phyloP scores from a whole-genome alignment of 768 basidiomycete genomes.

The Suillus ampliporus region DNA sequence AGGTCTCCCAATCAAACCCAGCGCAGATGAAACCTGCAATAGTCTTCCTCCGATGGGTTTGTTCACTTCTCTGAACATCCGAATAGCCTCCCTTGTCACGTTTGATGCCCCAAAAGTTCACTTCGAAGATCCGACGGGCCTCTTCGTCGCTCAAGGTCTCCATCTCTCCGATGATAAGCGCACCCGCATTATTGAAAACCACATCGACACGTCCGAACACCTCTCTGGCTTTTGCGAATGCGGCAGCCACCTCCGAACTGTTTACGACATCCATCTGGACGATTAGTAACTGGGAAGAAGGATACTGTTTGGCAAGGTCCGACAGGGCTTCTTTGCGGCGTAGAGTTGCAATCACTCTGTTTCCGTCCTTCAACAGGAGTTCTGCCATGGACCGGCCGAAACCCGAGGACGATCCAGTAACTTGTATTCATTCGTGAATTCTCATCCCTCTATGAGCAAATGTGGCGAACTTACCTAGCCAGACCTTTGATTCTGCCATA shows the following conservation, averaged over 20 bases:
- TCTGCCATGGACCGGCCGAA: conserved; percentile 39
- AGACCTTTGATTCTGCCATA: conserved; percentile 10
- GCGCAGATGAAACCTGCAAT: conserved; percentile 38
- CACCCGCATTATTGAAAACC: conserved; percentile 27
- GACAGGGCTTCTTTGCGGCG: conserved; percentile 35
- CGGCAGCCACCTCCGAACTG: conserved; percentile 27
- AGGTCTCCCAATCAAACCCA: conserved; percentile 21
- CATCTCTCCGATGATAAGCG: conserved; percentile 34
- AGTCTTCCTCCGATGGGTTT: conserved; percentile 41
- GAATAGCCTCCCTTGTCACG: conserved; percentile 38
- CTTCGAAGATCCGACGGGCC: conserved; percentile 40
- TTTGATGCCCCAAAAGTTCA: conserved; percentile 15
- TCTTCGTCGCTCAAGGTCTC: conserved; percentile 39
- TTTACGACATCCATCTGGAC: conserved; percentile 41
- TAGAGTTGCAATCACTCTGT: conserved; percentile 45
- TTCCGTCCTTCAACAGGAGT: conserved; percentile 34
- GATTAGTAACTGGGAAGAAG: conserved; percentile 23
- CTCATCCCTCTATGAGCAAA: background rate
- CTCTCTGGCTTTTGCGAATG: conserved; percentile 33
- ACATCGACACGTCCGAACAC: background rate
- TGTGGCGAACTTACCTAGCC: conserved; percentile 10
- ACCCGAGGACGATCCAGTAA: conserved; percentile 42
- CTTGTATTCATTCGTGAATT: conserved; percentile 21
- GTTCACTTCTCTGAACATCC: conserved; percentile 44
- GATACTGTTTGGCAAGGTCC: conserved; percentile 23